Evolutionary conservation across 2,329 filamentous ascomycete genomes (phyloP).

Genomic region (Teratosphaeria epicoccoides): DNA sequence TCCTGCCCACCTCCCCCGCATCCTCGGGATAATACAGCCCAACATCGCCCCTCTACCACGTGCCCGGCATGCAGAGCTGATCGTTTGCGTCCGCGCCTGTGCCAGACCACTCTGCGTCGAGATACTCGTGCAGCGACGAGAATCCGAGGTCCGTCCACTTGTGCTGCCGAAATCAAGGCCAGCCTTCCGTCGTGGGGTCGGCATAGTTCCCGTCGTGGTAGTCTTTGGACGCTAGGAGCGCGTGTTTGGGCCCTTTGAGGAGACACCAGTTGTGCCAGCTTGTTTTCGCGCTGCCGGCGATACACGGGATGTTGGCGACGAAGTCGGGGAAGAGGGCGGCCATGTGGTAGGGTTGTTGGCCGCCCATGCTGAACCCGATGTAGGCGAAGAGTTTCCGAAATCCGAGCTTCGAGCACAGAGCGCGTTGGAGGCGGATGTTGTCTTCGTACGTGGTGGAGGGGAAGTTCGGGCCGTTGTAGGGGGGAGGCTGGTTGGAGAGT

Average conservation of each 20-base stretch:
- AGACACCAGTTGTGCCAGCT: constrained; percentile 45
- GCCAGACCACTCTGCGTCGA: constrained; percentile 24
- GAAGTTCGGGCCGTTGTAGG: constrained; percentile 28
- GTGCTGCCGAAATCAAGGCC: constrained; percentile 31
- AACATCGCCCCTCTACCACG: constrained; percentile 35
- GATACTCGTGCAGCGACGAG: constrained; percentile 20
- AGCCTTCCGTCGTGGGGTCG: constrained; percentile 18
- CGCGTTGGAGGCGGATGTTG: constrained; percentile 42
- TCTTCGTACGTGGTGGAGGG: constrained; percentile 40
- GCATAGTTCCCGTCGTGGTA: constrained; percentile 29
- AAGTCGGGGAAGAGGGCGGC: constrained; percentile 41
- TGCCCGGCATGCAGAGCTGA: constrained; percentile 28
- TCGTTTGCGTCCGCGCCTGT: constrained; percentile 25
- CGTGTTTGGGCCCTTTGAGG: constrained; percentile 43
- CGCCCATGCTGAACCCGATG: constrained; percentile 49
- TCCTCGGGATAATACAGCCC: constrained; percentile 21
- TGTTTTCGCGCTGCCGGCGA: constrained; percentile 43
- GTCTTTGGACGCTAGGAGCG: constrained; percentile 34
- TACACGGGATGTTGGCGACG: constrained; percentile 35
- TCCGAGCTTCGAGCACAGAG: constrained; percentile 33
- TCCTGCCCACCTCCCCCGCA: constrained; percentile 23
- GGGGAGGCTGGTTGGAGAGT: constrained; percentile 37
- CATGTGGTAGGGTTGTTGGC: constrained; percentile 45
- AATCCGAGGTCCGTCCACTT: constrained; percentile 28
- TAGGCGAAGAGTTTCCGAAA: constrained; percentile 37